Conservation (phyloP, 2,329 filamentous ascomycete species). For the Incumbomyces delicatus region DNA sequence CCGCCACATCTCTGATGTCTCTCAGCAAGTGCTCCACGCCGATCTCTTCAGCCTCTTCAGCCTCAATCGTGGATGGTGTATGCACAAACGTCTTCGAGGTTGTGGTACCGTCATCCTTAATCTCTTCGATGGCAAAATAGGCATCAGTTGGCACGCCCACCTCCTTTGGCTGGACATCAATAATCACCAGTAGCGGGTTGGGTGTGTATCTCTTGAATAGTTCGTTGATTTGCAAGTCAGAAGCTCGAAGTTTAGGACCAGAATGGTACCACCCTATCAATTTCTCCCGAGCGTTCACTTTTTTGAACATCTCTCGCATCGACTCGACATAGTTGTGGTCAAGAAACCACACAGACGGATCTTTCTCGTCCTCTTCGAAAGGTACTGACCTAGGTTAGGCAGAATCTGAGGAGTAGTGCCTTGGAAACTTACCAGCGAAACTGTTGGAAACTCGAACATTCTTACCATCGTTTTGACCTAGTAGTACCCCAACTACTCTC, state of each 20-base stretch:
- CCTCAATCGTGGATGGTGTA: slow-evolving; percentile 95
- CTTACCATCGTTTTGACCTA: slow-evolving; percentile 93
- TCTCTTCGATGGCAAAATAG: slow-evolving; percentile 98
- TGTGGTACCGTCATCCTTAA: slow-evolving; percentile 97
- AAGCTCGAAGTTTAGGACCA: slow-evolving; percentile 89
- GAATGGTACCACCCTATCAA: slow-evolving; percentile 99
- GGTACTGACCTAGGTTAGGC: slow-evolving; percentile 53
- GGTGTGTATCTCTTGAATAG: slow-evolving; percentile 98
- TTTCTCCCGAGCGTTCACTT: slow-evolving; percentile 98
- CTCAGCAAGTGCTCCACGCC: slow-evolving; percentile 95
- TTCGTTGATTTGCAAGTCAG: slow-evolving; percentile 98
- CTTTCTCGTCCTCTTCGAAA: slow-evolving; percentile 97
- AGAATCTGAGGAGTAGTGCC: not conserved
- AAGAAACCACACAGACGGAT: slow-evolving; percentile 96
- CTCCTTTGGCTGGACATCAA: slow-evolving; percentile 97
- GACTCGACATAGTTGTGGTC: slow-evolving; percentile 99
- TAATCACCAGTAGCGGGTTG: slow-evolving; percentile 91
- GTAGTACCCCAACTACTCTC: slow-evolving; percentile 85
- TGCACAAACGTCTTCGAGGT: slow-evolving; percentile 97
- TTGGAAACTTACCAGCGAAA: slow-evolving; percentile 68
- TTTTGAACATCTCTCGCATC: slow-evolving; percentile 99
- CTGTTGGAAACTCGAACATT: slow-evolving; percentile 97
- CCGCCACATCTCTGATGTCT: slow-evolving; percentile 95
- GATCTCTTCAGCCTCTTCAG: slow-evolving; percentile 97
- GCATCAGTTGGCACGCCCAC: slow-evolving; percentile 95